Evolutionary conservation across 345 rosid genomes (phyloP).

Genomic region (Gossypium thurberi): DNA sequence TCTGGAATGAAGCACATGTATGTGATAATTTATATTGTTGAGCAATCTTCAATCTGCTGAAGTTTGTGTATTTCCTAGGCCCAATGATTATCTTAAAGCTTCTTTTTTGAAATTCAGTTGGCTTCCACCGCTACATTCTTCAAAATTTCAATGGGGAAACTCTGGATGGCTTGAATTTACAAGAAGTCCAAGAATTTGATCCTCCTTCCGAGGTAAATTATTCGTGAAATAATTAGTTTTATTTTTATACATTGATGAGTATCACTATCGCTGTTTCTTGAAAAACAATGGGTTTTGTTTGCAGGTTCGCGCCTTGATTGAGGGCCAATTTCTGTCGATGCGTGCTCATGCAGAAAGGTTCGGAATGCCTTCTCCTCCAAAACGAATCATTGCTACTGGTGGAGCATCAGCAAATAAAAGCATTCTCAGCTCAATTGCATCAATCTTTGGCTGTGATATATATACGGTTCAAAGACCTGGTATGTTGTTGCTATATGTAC

Average conservation of each 20-base stretch:
- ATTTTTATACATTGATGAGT: neutral
- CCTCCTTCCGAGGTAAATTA: conserved; percentile 75
- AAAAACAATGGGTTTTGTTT: conserved; percentile 13
- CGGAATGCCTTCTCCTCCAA: conserved; percentile 86
- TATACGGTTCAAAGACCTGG: conserved; percentile 82
- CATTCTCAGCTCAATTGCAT: conserved; percentile 54
- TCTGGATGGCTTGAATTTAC: conserved; percentile 39
- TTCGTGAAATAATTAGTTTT: neutral
- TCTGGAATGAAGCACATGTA: neutral
- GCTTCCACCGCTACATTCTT: conserved; percentile 65
- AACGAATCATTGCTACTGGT: conserved; percentile 78
- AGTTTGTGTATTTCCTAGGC: neutral
- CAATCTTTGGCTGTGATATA: conserved; percentile 77
- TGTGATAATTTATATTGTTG: neutral
- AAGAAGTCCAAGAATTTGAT: conserved; percentile 68
- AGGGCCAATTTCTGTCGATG: conserved; percentile 87
- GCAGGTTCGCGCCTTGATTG: conserved; percentile 79
- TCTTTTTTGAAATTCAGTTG: conserved; percentile 41
- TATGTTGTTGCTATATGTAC: conserved; percentile 18
- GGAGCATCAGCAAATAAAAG: conserved; percentile 80
- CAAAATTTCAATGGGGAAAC: conserved; percentile 45
- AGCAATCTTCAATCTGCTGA: neutral
- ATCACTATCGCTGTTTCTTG: neutral
- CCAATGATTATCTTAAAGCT: conserved; percentile 7
- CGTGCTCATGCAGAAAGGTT: conserved; percentile 83